Conservation (phyloP, 2,329 filamentous ascomycete species). For the Amauroascus verrucosus region DNA sequence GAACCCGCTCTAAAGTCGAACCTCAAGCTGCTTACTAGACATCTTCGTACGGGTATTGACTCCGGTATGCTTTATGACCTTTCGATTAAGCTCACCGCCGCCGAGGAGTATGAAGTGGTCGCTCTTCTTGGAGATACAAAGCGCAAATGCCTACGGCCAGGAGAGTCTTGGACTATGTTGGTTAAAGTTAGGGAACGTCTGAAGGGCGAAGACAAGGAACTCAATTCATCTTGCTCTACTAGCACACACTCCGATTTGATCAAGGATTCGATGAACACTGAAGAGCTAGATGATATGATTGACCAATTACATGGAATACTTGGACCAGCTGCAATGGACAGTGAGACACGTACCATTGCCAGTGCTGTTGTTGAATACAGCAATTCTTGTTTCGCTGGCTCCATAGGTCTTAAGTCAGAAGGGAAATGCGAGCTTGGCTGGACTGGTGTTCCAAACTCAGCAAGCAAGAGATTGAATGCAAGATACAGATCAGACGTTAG, state of each 20-base stretch:
- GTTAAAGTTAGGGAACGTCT: slow-evolving; percentile 19
- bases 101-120: slow-evolving; percentile 20
- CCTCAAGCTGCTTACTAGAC: slow-evolving; percentile 20
- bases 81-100: slow-evolving; percentile 19
- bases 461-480: background rate
- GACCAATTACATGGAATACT: slow-evolving; percentile 25
- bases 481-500: background rate
- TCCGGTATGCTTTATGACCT: slow-evolving; percentile 22
- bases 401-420: slow-evolving; percentile 20
- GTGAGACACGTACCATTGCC: slow-evolving; percentile 20
- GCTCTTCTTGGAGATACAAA: slow-evolving; percentile 18
- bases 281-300: slow-evolving; percentile 21
- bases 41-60: slow-evolving; percentile 24
- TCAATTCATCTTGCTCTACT: background rate
- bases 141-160: slow-evolving; percentile 22
- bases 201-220: background rate
- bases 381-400: slow-evolving; percentile 24
- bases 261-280: slow-evolving; percentile 10
- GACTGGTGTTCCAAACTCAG: background rate
- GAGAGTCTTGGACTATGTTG: slow-evolving; percentile 26
- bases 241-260: background rate
- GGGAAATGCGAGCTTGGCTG: slow-evolving; percentile 19
- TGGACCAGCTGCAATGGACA: slow-evolving; percentile 15
- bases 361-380: slow-evolving; percentile 24
- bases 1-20: slow-evolving; percentile 19